A percentile compares a stretch with the other conserved stretches of the same genome.
phyloP scores from a whole-genome alignment of 805 yeast species.

The Jamesozyma rosinii region DNA sequence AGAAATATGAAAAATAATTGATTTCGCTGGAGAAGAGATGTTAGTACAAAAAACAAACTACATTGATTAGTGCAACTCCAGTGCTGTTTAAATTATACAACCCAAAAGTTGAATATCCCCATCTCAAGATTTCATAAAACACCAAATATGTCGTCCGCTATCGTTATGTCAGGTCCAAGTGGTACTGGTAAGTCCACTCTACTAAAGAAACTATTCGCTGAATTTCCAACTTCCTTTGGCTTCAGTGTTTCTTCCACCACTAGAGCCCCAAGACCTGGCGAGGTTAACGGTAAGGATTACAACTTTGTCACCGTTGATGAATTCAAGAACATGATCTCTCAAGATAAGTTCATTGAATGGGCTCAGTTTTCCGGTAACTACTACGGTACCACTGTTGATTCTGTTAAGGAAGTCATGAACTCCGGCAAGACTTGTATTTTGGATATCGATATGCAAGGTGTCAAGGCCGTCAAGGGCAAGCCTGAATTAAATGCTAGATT shows the following conservation, averaged over 20 bases:
- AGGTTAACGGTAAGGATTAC: conserved; percentile 80
- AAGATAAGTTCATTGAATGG: conserved; percentile 84
- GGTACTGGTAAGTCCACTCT: conserved; percentile 94
- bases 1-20: background rate
- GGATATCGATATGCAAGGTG: conserved; percentile 99
- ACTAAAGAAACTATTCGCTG: conserved; percentile 79
- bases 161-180: conserved; percentile 94
- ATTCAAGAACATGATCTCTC: conserved; percentile 67
- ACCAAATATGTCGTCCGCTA: conserved; percentile 49
- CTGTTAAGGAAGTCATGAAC: conserved; percentile 54
- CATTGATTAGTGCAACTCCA: too few species aligned
- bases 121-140: background rate
- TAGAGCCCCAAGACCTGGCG: conserved; percentile 86
- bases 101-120: too few species aligned
- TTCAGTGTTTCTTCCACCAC: conserved; percentile 88
- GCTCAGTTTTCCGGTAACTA: conserved; percentile 97
- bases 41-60: too few species aligned
- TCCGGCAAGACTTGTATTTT: conserved; percentile 73
- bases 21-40: too few species aligned
- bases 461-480: conserved; percentile 68
- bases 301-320: conserved; percentile 73
- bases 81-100: too few species aligned
- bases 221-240: conserved; percentile 83
- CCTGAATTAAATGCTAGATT: conserved; percentile 76
- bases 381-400: conserved; percentile 86